Evolutionary conservation across 2,329 filamentous ascomycete genomes (phyloP).

Genomic region (Talaromyces sp.): DNA sequence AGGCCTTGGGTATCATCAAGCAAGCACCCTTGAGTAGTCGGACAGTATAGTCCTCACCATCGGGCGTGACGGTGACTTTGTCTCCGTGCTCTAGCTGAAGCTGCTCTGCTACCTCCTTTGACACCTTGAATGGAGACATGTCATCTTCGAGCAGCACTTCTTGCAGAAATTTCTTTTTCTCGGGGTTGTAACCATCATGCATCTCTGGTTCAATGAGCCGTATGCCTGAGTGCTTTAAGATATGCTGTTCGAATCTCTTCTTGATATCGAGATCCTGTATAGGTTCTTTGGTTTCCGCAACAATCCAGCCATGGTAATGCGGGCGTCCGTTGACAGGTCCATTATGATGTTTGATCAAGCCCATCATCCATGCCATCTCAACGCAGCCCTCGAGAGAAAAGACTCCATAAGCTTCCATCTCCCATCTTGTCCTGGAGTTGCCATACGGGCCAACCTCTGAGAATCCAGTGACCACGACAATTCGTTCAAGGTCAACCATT

Average conservation of each 20-base stretch:
- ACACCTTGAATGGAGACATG: slow-evolving; percentile 94
- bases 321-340: slow-evolving; percentile 67
- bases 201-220: slow-evolving; percentile 66
- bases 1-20: slow-evolving; percentile 91
- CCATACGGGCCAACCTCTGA: slow-evolving; percentile 90
- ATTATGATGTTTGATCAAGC: slow-evolving; percentile 97
- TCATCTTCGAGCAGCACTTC: slow-evolving; percentile 97
- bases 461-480: slow-evolving; percentile 95
- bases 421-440: slow-evolving; percentile 96
- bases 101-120: slow-evolving; percentile 93
- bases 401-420: slow-evolving; percentile 95
- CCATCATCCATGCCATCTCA: slow-evolving; percentile 99
- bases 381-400: slow-evolving; percentile 97
- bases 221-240: slow-evolving; percentile 77
- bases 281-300: neutral
- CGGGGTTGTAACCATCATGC: slow-evolving; percentile 93
- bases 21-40: slow-evolving; percentile 69
- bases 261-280: neutral
- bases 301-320: neutral
- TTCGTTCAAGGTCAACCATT: slow-evolving; percentile 97
- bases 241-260: slow-evolving; percentile 66
- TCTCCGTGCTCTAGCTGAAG: slow-evolving; percentile 96
- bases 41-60: neutral
- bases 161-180: slow-evolving; percentile 96
- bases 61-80: slow-evolving; percentile 53